Percentiles rank a stretch among this genome's conserved stretches.
Evolutionary conservation across 495 filamentous ascomycete genomes (phyloP).

Genomic region (Neurospora cerealis): DNA sequence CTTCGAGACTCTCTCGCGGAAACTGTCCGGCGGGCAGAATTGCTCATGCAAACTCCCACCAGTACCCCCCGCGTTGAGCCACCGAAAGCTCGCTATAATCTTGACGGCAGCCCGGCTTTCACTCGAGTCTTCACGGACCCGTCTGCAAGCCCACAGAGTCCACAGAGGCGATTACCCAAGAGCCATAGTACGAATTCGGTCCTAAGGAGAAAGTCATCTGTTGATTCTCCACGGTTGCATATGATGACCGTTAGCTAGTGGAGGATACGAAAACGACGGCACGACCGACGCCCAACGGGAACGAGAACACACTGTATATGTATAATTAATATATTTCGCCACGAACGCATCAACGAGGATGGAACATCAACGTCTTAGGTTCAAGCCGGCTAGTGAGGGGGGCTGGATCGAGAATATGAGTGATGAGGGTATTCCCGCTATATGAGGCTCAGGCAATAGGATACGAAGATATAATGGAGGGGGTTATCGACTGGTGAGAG

Average conservation of each 20-base stretch:
- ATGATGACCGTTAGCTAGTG: constrained; percentile 56
- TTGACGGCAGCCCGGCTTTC: constrained; percentile 50
- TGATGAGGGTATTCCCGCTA: background rate
- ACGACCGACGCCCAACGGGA: background rate
- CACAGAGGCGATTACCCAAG: constrained; percentile 35
- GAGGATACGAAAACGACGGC: background rate
- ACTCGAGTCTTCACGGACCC: constrained; percentile 55
- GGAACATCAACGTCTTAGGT: background rate
- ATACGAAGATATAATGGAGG: background rate
- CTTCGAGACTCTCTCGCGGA: constrained; percentile 66
- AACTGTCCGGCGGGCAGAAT: constrained; percentile 69
- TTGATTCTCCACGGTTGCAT: constrained; percentile 49
- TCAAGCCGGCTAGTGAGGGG: background rate
- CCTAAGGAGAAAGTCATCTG: constrained; percentile 33
- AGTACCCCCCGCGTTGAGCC: constrained; percentile 32
- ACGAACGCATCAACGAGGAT: background rate
- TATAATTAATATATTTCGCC: constrained; percentile 7
- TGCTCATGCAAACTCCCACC: constrained; percentile 52
- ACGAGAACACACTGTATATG: constrained; percentile 11
- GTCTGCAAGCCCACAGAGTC: constrained; percentile 22
- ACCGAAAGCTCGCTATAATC: constrained; percentile 18
- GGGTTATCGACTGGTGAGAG: background rate
- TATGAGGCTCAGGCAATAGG: background rate
- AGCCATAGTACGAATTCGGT: constrained; percentile 43
- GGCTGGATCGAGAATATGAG: background rate